Evolutionary conservation across 1,139 yeast genomes (phyloP).

Genomic region (Geotrichum bryndzae): DNA sequence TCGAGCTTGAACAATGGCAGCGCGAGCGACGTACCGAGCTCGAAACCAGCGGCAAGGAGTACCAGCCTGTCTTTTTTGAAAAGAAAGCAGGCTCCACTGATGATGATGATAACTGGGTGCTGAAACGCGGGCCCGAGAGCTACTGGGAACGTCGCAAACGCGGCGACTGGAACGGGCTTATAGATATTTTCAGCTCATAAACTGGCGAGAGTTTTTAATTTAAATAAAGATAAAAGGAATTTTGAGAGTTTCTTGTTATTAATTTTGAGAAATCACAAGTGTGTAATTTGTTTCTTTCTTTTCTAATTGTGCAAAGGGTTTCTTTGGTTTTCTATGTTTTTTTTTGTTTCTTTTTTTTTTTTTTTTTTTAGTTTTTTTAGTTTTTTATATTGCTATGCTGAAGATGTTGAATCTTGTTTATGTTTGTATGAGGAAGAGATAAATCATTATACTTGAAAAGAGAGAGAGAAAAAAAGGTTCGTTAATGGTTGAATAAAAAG

Average conservation of each 20-base stretch:
- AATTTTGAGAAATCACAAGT: background rate
- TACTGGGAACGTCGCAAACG: slow-evolving; percentile 66
- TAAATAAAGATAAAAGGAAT: too few relatives aligned
- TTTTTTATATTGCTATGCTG: too few relatives aligned
- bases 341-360: too few relatives aligned
- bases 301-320: too few relatives aligned
- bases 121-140: slow-evolving; percentile 54
- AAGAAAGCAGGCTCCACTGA: slow-evolving; percentile 19
- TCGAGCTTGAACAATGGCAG: slow-evolving; percentile 70
- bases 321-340: too few relatives aligned
- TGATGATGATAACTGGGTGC: slow-evolving; percentile 50
- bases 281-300: background rate
- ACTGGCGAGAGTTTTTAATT: too few relatives aligned
- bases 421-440: too few relatives aligned
- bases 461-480: too few relatives aligned
- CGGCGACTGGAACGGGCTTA: slow-evolving; percentile 34
- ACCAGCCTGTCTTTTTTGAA: slow-evolving; percentile 61
- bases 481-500: too few relatives aligned
- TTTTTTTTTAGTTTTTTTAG: too few relatives aligned
- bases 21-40: slow-evolving; percentile 63
- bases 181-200: slow-evolving; percentile 14
- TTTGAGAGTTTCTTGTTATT: too few relatives aligned
- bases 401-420: background rate
- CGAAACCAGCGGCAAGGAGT: slow-evolving; percentile 42
- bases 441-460: background rate